A percentile compares a stretch with the other conserved stretches of the same genome.
phyloP scores from a whole-genome alignment of 345 rosid genomes.

The Trapa incisa region DNA sequence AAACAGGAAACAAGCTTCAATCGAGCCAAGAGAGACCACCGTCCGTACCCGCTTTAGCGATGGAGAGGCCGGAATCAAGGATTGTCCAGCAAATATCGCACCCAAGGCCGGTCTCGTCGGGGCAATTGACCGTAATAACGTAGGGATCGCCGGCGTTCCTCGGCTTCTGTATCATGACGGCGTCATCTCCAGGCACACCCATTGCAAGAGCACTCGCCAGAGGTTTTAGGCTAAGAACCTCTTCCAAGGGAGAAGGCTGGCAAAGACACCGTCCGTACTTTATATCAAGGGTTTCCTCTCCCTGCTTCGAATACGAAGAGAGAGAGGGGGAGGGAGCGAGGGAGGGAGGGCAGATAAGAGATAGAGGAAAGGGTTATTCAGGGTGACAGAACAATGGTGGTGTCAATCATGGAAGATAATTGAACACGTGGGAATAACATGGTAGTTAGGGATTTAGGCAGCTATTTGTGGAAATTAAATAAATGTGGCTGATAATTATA shows the following conservation, averaged over 20 bases:
- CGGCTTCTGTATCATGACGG: constrained; percentile 50
- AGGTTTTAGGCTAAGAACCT: too few relatives aligned
- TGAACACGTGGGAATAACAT: not conserved
- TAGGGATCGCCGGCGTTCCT: constrained; percentile 49
- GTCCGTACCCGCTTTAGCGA: constrained; percentile 55
- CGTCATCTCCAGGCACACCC: constrained; percentile 38
- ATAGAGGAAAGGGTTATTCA: not conserved
- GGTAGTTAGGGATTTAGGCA: not conserved
- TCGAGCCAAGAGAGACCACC: not conserved
- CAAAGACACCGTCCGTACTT: too few relatives aligned
- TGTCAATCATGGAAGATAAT: not conserved
- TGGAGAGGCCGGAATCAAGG: constrained; percentile 69
- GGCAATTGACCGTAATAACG: constrained; percentile 72
- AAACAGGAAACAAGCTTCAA: not conserved
- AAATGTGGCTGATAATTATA: too few relatives aligned
- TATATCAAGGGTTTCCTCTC: not conserved
- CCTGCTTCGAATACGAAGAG: not conserved
- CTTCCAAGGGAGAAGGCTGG: too few relatives aligned
- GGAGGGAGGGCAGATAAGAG: not conserved
- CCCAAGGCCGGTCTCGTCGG: constrained; percentile 60
- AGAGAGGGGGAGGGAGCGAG: not conserved
- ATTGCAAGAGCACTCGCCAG: too few relatives aligned
- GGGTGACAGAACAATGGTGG: not conserved
- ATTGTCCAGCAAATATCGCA: constrained; percentile 63
- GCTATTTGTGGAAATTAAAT: not conserved